Conservation (phyloP, 495 filamentous ascomycete genomes). For the Cenococcum geophilum region DNA sequence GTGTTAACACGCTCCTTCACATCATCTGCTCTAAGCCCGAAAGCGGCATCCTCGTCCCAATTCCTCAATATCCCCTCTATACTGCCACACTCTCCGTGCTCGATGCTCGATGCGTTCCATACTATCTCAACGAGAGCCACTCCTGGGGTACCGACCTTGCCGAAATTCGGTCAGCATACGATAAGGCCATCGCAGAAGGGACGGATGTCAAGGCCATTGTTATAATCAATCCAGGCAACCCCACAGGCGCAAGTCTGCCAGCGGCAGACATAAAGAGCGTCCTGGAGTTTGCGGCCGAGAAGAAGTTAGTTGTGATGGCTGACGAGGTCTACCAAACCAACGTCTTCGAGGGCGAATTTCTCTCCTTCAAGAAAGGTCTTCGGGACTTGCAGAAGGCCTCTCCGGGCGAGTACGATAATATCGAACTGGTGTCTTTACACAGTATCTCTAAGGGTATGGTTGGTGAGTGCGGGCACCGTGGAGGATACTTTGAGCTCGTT, state of each 20-base stretch:
- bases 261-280: constrained; percentile 73
- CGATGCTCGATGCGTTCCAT: constrained; percentile 82
- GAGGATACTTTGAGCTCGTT: constrained; percentile 91
- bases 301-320: constrained; percentile 83
- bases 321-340: constrained; percentile 99
- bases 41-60: constrained; percentile 85
- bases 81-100: constrained; percentile 85
- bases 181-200: constrained; percentile 64
- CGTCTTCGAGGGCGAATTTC: constrained; percentile 87
- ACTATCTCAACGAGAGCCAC: constrained; percentile 79
- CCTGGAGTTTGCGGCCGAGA: constrained; percentile 73
- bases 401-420: constrained; percentile 67
- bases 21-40: constrained; percentile 75
- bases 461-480: constrained; percentile 94
- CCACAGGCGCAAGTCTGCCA: constrained; percentile 79
- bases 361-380: constrained; percentile 87
- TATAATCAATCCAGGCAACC: constrained; percentile 97
- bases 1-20: constrained; percentile 87
- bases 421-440: constrained; percentile 69
- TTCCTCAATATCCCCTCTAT: constrained; percentile 97
- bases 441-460: constrained; percentile 87
- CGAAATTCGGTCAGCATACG: constrained; percentile 63
- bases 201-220: constrained; percentile 86
- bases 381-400: constrained; percentile 71
- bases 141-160: constrained; percentile 80